Evolutionary conservation across 1,139 yeast genomes (phyloP).

Genomic region (Hansenula anomala): DNA sequence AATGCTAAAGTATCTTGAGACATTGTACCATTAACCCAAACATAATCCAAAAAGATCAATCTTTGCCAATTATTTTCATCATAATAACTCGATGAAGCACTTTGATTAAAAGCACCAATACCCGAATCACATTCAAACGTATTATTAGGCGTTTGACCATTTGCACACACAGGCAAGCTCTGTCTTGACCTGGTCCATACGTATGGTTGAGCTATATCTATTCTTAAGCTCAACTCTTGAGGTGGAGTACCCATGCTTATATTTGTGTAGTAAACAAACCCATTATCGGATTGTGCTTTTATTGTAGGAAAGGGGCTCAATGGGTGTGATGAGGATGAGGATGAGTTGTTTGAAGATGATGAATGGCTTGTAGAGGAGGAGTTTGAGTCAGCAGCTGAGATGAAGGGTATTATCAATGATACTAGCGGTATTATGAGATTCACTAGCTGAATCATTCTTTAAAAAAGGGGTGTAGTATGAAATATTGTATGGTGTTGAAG

Average conservation of each 20-base stretch:
- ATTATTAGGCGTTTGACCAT: not conserved
- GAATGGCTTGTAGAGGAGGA: not conserved
- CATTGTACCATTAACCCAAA: conserved; percentile 14
- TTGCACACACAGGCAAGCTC: conserved; percentile 3
- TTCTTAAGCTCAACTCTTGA: conserved; percentile 28
- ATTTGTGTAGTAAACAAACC: conserved; percentile 26
- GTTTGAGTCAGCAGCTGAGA: not conserved
- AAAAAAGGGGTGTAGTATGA: too few species aligned
- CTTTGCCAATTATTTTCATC: conserved; percentile 1
- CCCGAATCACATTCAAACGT: not conserved
- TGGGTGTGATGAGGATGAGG: not conserved
- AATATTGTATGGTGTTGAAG: too few species aligned
- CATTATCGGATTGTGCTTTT: conserved; percentile 1
- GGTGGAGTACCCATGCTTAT: conserved; percentile 31
- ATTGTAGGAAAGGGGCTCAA: conserved; percentile 7
- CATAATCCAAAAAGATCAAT: conserved; percentile 14
- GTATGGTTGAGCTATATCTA: conserved; percentile 39
- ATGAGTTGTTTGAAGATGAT: not conserved
- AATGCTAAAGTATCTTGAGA: conserved; percentile 5
- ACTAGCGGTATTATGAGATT: too few species aligned
- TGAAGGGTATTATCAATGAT: not conserved
- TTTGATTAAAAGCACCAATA: not conserved
- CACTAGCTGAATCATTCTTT: too few species aligned
- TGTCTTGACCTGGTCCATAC: conserved; percentile 30
- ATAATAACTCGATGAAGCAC: conserved; percentile 1